Evolutionary conservation across 331 rosid species (phyloP).

Genomic region (Quercus phellos): DNA sequence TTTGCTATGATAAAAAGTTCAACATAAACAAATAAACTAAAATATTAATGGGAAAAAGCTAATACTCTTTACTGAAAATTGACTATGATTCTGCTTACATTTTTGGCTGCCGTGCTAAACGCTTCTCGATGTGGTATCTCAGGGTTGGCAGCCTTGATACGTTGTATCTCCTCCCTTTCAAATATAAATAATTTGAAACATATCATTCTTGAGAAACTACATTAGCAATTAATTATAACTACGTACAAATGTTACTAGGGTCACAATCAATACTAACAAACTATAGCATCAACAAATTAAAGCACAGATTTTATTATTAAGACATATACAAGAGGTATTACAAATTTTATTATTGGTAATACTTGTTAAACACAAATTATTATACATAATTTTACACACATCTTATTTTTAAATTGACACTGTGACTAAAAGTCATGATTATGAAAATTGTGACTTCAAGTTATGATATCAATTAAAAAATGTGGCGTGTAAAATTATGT

Average conservation of each 20-base stretch:
- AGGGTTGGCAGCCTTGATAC: slow-evolving; percentile 89
- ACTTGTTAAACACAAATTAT: too few relatives aligned
- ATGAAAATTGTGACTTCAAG: too few relatives aligned
- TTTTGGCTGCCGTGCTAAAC: slow-evolving; percentile 92
- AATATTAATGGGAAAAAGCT: too few relatives aligned
- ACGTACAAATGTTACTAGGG: neutral
- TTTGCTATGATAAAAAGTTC: too few relatives aligned
- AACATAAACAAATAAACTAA: too few relatives aligned
- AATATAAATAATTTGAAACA: neutral
- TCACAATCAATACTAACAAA: neutral
- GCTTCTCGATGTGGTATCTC: slow-evolving; percentile 97
- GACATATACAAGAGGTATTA: neutral
- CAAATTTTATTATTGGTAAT: too few relatives aligned
- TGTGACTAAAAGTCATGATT: too few relatives aligned
- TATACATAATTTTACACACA: too few relatives aligned
- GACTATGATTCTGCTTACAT: slow-evolving; percentile 30
- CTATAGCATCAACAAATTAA: neutral
- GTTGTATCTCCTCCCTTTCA: slow-evolving; percentile 91
- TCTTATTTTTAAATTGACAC: rapidly evolving
- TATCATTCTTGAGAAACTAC: neutral
- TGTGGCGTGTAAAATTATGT: too few relatives aligned
- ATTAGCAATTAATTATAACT: too few relatives aligned
- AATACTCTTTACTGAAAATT: neutral
- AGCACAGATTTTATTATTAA: neutral
- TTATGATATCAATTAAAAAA: too few relatives aligned